A percentile compares a stretch with the other conserved stretches of the same genome.
phyloP scores from a whole-genome alignment of 495 filamentous ascomycete genomes.

The Penicillium atrosanguineum region DNA sequence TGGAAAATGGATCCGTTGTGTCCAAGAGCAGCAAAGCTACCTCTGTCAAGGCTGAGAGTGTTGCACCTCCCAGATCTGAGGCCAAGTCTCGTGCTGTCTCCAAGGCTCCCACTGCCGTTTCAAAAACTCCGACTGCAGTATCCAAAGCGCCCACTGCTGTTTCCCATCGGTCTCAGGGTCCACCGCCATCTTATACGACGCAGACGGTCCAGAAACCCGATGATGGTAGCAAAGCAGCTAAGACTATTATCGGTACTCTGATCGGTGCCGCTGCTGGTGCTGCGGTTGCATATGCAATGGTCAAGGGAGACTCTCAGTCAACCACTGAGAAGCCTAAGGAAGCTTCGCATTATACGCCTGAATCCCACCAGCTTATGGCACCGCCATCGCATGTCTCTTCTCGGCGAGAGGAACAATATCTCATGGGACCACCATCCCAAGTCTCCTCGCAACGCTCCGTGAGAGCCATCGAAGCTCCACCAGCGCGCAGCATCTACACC shows the following conservation, averaged over 20 bases:
- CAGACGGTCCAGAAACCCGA: conserved; percentile 33
- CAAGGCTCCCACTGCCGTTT: conserved; percentile 29
- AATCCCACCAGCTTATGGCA: conserved; percentile 28
- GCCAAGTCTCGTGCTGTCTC: conserved; percentile 29
- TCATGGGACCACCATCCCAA: conserved; percentile 28
- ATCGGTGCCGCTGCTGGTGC: conserved; percentile 76
- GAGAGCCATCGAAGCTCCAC: conserved; percentile 45
- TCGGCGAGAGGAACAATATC: conserved; percentile 22
- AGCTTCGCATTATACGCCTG: conserved; percentile 26
- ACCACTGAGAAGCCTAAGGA: conserved; percentile 16
- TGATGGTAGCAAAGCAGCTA: conserved; percentile 41
- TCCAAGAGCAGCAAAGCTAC: conserved; percentile 36
- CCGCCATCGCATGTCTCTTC: conserved; percentile 27
- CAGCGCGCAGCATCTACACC: conserved; percentile 35
- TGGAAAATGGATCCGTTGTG: conserved; percentile 40
- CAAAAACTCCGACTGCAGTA: conserved; percentile 16
- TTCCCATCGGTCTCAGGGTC: conserved; percentile 25
- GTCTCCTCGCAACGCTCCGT: conserved; percentile 22
- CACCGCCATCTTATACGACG: conserved; percentile 30
- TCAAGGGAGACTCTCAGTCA: conserved; percentile 46
- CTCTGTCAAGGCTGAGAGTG: conserved; percentile 31
- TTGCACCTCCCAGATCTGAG: conserved; percentile 29
- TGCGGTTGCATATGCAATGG: conserved; percentile 70
- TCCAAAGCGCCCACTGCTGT: conserved; percentile 30
- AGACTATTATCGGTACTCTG: conserved; percentile 69